Evolutionary conservation across 176 grass and related monocot genomes (phyloP).

Genomic region (Avena atlantica): DNA sequence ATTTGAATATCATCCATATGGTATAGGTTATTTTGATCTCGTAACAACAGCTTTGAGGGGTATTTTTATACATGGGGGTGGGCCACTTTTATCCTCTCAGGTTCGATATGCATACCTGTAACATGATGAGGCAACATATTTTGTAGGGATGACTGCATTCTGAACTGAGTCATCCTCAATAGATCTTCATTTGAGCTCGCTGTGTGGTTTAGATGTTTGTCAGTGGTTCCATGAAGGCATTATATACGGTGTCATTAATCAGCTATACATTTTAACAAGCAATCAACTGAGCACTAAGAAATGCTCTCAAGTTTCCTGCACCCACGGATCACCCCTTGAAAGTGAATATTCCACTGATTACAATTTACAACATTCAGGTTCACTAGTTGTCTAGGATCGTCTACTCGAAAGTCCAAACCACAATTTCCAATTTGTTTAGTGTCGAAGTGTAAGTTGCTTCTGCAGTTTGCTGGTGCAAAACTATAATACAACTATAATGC

Average conservation of each 20-base stretch:
- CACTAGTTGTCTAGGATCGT: neutral
- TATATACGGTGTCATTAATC: neutral
- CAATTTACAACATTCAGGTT: neutral
- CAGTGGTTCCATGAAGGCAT: neutral
- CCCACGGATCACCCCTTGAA: neutral
- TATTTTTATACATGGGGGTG: neutral
- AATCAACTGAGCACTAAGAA: neutral
- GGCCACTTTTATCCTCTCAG: neutral
- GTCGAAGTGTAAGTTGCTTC: neutral
- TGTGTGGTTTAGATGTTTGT: constrained; percentile 17
- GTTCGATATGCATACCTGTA: neutral
- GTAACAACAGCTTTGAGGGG: neutral
- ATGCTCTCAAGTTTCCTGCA: neutral
- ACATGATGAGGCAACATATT: constrained; percentile 18
- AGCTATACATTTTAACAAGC: neutral
- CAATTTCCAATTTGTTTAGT: neutral
- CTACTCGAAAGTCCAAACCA: constrained; percentile 7
- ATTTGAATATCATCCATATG: constrained; percentile 2
- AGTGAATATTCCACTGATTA: neutral
- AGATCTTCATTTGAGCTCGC: neutral
- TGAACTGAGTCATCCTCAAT: neutral
- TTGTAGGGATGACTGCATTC: neutral
- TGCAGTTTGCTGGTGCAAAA: neutral
- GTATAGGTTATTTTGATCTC: neutral
- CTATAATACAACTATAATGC: neutral